A percentile compares a stretch with the other conserved stretches of the same genome.
These are phyloP conservation scores for Phialophora verrucosa DNA, from an alignment of 2,329 filamentous ascomycete genomes.

Conservation along the genomic window DNA sequence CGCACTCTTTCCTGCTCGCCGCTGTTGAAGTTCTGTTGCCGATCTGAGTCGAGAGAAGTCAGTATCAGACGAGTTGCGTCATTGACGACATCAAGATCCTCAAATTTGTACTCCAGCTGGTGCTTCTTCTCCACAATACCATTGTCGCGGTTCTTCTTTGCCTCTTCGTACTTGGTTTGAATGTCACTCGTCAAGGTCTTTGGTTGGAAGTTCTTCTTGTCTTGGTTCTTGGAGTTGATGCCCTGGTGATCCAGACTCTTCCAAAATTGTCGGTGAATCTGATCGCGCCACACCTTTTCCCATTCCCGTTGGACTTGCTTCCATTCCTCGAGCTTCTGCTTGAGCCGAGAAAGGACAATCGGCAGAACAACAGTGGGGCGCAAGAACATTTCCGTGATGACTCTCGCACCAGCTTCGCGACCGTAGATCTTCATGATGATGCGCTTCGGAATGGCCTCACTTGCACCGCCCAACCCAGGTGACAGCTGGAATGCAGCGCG, in stretches of 20 bases:
- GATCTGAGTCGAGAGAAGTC: constrained; percentile 58
- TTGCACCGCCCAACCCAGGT: constrained; percentile 84
- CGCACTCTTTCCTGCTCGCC: constrained; percentile 74
- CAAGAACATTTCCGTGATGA: constrained; percentile 84
- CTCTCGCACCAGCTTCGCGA: constrained; percentile 77
- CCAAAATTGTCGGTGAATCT: constrained; percentile 93
- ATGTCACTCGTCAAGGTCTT: constrained; percentile 91
- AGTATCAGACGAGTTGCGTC: constrained; percentile 57
- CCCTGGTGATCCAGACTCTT: constrained; percentile 97
- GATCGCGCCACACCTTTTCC: constrained; percentile 98
- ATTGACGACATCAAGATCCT: constrained; percentile 70
- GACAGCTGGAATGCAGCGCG: constrained; percentile 78
- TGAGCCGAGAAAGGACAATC: constrained; percentile 83
- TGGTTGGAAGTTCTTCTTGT: constrained; percentile 88
- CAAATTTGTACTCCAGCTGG: constrained; percentile 78
- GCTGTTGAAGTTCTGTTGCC: constrained; percentile 55
- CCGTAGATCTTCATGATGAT: constrained; percentile 98
- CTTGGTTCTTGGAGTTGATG: constrained; percentile 81
- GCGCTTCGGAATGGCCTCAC: constrained; percentile 94
- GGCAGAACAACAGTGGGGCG: constrained; percentile 87
- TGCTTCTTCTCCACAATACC: constrained; percentile 66
- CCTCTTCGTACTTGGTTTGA: constrained; percentile 90
- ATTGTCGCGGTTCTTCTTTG: constrained; percentile 72
- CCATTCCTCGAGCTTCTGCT: constrained; percentile 98
- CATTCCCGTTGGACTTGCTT: constrained; percentile 95